These are phyloP conservation scores for Sporothrix dimorphospora DNA, from an alignment of 2,329 filamentous ascomycete species.

Conservation along the genomic window DNA sequence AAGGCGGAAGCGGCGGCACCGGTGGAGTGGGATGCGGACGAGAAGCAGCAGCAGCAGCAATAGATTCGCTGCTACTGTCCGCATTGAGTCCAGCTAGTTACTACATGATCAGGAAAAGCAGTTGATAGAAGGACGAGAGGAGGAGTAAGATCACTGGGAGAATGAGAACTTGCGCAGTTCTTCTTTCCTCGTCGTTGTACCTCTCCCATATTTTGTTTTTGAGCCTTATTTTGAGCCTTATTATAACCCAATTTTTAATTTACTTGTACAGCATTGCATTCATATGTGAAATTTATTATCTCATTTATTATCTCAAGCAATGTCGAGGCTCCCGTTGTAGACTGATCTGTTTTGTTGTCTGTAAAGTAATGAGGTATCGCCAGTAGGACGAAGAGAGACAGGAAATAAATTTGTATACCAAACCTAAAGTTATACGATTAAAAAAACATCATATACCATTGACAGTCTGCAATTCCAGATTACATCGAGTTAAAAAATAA, in stretches of 20 bases:
- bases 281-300: background rate
- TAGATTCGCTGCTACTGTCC: background rate
- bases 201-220: background rate
- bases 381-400: too few species aligned
- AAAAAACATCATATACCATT: too few species aligned
- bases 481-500: too few species aligned
- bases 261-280: background rate
- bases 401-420: too few species aligned
- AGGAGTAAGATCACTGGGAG: background rate
- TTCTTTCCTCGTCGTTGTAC: background rate
- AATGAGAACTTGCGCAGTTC: background rate
- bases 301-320: background rate
- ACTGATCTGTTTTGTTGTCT: too few species aligned
- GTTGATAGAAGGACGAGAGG: background rate
- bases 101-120: background rate
- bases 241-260: constrained; percentile 8
- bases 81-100: background rate
- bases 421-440: too few species aligned
- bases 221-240: background rate
- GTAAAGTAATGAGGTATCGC: too few species aligned
- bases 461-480: too few species aligned
- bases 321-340: background rate
- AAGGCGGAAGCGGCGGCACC: background rate
- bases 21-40: background rate
- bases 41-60: constrained; percentile 16